Evolutionary conservation across 2,329 filamentous ascomycete genomes (phyloP), one percentile per base, ranked within the genome.

Genomic region (Geosmithia flava): DNA sequence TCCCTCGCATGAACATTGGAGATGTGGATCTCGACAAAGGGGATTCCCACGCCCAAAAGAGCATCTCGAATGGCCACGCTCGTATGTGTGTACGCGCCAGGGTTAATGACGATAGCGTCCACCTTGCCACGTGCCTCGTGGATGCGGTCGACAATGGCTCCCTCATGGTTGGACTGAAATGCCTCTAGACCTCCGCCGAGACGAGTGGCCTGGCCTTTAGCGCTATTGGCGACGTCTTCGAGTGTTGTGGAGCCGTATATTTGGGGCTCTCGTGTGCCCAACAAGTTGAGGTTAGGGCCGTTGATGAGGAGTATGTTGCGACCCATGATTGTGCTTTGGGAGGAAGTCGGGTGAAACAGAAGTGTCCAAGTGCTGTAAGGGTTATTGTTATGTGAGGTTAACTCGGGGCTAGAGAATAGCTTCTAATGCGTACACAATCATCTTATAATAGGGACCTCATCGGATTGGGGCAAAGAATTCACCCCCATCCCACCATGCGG

Each of bases 201-300:
- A 0, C 59, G 53, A 0, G 62, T 45, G 30, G 77, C 78, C 51
- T 81, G 78, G 0, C 65, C 51, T 45, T 67, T 57, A 20, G 75
- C 74, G 10, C 66, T 55, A 2, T 62, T 50, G 44, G 79, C 70
- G 16, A 90, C 73, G 53, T 86, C 76, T 19, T 68, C 46, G 13
- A 90, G 78, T 0, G 84, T 87, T 1, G 79, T 80, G 51, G 69
- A 71, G 58, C 85, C 85, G 67, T 90, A 89, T 56, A 87, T 74
- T 27, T 79, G 68, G 16, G 85, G 85, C 61, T 91, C 85, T 20
- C 86, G 75, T 13, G 78, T 83, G 37, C 85, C 85, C 29, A 90
- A 75, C 46, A 90, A 80, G 66, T 89, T 89, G 56, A 90, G 81
- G 62, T 90, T 90, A 30, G 85, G 84, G n/a, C 85, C 85, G 64